Conservation (phyloP, 2,329 filamentous ascomycete genomes). For the Claviceps sp. region DNA sequence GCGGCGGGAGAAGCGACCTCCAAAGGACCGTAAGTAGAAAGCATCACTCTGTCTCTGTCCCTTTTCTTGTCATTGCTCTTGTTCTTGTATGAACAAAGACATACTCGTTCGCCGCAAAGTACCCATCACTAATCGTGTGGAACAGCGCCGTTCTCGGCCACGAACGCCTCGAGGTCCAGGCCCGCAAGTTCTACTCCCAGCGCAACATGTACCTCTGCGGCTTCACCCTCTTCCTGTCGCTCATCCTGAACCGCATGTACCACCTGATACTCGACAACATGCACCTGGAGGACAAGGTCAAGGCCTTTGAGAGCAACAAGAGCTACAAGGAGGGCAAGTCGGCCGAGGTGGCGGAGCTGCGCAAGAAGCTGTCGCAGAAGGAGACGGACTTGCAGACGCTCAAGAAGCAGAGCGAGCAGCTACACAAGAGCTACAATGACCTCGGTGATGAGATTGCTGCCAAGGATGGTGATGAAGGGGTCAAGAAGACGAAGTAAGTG, state of each 20-base stretch:
- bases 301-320: conserved; percentile 64
- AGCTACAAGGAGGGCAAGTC: conserved; percentile 59
- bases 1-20: conserved; percentile 48
- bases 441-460: conserved; percentile 69
- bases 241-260: conserved; percentile 98
- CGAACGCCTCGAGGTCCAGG: conserved; percentile 96
- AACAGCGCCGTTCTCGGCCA: conserved; percentile 60
- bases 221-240: conserved; percentile 95
- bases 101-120: too few relatives aligned
- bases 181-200: conserved; percentile 99
- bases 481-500: conserved; percentile 38
- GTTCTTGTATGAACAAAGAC: too few relatives aligned
- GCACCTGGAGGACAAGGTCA: conserved; percentile 82
- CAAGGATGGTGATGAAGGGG: conserved; percentile 34
- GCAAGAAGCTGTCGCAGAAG: conserved; percentile 61
- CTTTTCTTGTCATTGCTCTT: not conserved
- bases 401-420: conserved; percentile 82
- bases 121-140: not conserved
- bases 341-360: conserved; percentile 59
- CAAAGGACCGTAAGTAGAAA: conserved; percentile 30
- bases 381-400: conserved; percentile 73
- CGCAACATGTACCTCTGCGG: conserved; percentile 99
- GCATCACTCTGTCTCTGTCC: not conserved
- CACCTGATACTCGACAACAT: conserved; percentile 90
- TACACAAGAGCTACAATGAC: conserved; percentile 74